phyloP scores from a whole-genome alignment of 352 stramenopile species.

The Phytophthora chlamydospora region DNA sequence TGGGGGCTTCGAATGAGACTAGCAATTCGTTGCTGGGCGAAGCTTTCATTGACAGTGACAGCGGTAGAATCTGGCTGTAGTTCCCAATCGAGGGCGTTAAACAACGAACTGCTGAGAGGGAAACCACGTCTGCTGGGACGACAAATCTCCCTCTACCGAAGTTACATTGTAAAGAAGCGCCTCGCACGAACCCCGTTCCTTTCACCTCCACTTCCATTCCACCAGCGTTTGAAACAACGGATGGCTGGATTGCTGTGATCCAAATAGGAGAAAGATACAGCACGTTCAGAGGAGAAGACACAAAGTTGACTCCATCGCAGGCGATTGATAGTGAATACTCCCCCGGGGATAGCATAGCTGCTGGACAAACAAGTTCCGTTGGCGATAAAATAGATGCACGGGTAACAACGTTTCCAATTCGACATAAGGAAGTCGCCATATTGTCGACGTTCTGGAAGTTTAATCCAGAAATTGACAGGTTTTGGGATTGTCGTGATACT shows the following conservation, averaged over 20 bases:
- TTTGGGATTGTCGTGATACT: conserved; percentile 4
- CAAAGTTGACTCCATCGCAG: conserved; percentile 47
- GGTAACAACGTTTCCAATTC: conserved; percentile 23
- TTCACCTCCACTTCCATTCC: conserved; percentile 31
- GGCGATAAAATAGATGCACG: conserved; percentile 32
- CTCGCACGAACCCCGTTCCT: conserved; percentile 26
- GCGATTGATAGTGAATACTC: conserved; percentile 39
- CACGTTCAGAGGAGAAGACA: conserved; percentile 20
- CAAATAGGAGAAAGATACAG: conserved; percentile 20
- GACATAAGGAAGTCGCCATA: conserved; percentile 28
- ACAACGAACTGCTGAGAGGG: conserved; percentile 26
- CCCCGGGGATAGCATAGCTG: conserved; percentile 18
- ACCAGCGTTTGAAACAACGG: conserved; percentile 22
- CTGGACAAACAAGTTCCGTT: conserved; percentile 25
- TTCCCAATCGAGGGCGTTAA: conserved; percentile 16
- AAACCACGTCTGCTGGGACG: conserved; percentile 15
- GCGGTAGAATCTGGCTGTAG: conserved; percentile 23
- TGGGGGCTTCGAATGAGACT: conserved; percentile 36
- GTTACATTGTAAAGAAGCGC: conserved; percentile 19
- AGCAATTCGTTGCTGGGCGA: conserved; percentile 41
- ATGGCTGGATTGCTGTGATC: conserved; percentile 32
- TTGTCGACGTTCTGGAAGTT: conserved; percentile 33
- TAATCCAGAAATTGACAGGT: conserved; percentile 27
- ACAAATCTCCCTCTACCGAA: conserved; percentile 33
- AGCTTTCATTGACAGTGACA: conserved; percentile 22